phyloP scores from a whole-genome alignment of 192 early-diverging fungal species.

The Funneliformis geosporum region DNA sequence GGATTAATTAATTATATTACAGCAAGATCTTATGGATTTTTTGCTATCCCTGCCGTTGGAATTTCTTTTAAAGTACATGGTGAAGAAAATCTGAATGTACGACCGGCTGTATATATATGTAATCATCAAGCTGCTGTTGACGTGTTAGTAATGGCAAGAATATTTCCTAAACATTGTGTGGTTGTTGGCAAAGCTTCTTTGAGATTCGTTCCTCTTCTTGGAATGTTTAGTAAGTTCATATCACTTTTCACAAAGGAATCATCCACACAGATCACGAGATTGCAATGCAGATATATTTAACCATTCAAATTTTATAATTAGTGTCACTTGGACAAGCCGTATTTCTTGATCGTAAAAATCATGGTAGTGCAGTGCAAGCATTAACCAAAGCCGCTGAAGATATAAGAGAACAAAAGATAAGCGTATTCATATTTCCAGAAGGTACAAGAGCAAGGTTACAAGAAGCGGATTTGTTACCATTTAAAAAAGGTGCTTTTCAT shows the following conservation, averaged over 20 bases:
- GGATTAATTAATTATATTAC: conserved; percentile 26
- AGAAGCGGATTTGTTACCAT: conserved; percentile 76
- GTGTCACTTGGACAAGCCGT: conserved; percentile 69
- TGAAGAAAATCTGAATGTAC: conserved; percentile 56
- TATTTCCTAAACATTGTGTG: conserved; percentile 64
- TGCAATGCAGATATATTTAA: neutral
- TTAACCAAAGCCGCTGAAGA: conserved; percentile 73
- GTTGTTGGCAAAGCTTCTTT: conserved; percentile 74
- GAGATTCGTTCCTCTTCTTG: conserved; percentile 71
- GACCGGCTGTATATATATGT: conserved; percentile 71
- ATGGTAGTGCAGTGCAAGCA: conserved; percentile 71
- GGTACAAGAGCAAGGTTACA: conserved; percentile 79
- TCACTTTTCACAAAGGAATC: neutral
- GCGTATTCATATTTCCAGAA: conserved; percentile 89
- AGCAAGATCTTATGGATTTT: conserved; percentile 8
- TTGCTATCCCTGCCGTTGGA: conserved; percentile 35
- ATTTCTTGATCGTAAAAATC: conserved; percentile 87
- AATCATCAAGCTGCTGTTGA: conserved; percentile 90
- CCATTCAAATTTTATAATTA: conserved; percentile 29
- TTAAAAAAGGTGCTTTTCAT: conserved; percentile 98
- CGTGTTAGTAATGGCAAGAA: conserved; percentile 62
- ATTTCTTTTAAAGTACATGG: conserved; percentile 63
- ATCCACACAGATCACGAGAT: neutral
- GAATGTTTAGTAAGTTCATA: conserved; percentile 69
- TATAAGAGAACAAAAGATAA: conserved; percentile 67